Evolutionary conservation across 2,329 filamentous ascomycete genomes (phyloP), one percentile per base, ranked within the genome.

Genomic region (Botrytis pseudocinerea): DNA sequence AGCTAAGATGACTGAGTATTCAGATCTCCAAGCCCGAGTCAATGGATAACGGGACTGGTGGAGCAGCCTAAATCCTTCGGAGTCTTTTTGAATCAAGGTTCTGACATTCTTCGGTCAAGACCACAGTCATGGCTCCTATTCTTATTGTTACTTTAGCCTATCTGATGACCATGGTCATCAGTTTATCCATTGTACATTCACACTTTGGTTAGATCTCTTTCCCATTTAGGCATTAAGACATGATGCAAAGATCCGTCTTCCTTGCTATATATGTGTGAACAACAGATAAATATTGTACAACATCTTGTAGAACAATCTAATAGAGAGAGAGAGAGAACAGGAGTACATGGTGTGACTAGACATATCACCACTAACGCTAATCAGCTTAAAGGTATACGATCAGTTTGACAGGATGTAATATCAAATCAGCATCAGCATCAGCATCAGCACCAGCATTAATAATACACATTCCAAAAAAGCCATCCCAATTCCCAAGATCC

Each of bases 31-130:
- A 48, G 62, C 62, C 42, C 62, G 62, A 65, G 20, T 65, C 25
- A 2, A 70, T 38, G 42, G 57, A 63, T 42, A 51, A 65, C 18
- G 20, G 62, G n/a, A 18, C 28, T 18, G 28, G 14, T 32, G n/a
- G 51, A 57, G 51, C 25, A 62, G 16, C 57, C 42, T n/a, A 16
- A 25, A 51, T 70, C 32, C 57, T 63, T 40, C 32, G 12, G 25
- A 22, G n/a, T 40, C 7, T 62, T 40, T 38, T 61, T 62, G 4
- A 20, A 38, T 63, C 61, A 70, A 63, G 42, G 57, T 70, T 40
- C 59, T 70, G 57, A 70, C 32, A 28, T 57, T 32, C 51, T 28
- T 38, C 69, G 59, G 69, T 51, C 69, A 63, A 70, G 57, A 35
- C 40, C 54, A 60, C 66, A 14, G 32, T 25, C 59, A 40, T n/a